Base-by-base conservation (phyloP, 139 green algal genomes). In the Chlorella sp. region DNA sequence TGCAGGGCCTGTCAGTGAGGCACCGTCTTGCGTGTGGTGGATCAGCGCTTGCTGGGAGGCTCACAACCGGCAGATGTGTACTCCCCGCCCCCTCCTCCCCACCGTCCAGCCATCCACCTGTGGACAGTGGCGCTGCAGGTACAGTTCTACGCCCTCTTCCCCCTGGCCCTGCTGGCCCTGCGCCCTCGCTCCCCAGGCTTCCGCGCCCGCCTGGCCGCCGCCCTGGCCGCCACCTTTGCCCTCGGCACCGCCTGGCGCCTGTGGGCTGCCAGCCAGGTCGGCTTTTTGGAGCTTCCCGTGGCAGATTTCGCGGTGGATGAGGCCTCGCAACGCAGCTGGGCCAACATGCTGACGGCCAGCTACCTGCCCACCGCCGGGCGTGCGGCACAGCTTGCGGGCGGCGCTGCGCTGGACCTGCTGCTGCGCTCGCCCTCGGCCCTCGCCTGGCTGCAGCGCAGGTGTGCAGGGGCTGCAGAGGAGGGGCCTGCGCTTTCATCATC, bases 381-480 rank as follows among this genome's bases (percentile, higher is more conserved):
- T 19, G 36, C 80, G 39, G 5, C 68, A 1, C 24, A 80, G 39
- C 66, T 88, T 36, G 84, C 84, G 3, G 37, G 42, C 15, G 84
- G 84, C 18, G 84, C 84, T 0, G 64, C 84, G 18, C 68, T 88
- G 60, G 84, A 68, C 84, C 84, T 88, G 84, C 66, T 69, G 84
- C 84, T 88, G 37, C 84, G 84, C 64, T 48, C 68, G 0, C 66
- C 71, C 30, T 16, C 1, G 1, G 84, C 68, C 26, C 9, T 88
- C 19, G 21, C 26, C 68, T 81, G 66, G 39, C 57, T 81, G 64
- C 16, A 16, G 7, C 83, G 66, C 26, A 61, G 83, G 68, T 76
- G 68, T 36, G 68, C 68, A 76, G 30, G 68, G 68, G 26, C 9
- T 1, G 68, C 24, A 34, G 68, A 5, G 48, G 48, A 57, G 48